Evolutionary conservation across 2,329 filamentous ascomycete genomes (phyloP).

Genomic region (Rosellinia necatrix): DNA sequence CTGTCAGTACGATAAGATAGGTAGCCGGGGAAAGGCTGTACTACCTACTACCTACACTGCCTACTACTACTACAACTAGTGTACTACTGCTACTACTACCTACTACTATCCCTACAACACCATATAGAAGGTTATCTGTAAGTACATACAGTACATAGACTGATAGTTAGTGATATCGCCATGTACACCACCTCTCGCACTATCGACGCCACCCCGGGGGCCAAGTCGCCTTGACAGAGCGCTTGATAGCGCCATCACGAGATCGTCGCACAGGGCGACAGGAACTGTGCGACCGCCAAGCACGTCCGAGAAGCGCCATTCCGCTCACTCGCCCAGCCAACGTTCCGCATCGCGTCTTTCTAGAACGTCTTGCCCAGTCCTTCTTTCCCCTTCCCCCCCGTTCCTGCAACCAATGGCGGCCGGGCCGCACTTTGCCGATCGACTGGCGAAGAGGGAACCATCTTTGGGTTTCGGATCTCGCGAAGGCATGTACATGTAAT

Average conservation of each 20-base stretch:
- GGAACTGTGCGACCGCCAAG: constrained; percentile 8
- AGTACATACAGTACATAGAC: too few species aligned
- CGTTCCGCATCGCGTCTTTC: neutral
- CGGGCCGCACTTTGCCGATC: neutral
- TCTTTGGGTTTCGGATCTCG: neutral
- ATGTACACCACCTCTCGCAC: neutral
- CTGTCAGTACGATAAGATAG: constrained; percentile 16
- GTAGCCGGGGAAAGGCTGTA: constrained; percentile 10
- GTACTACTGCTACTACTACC: too few species aligned
- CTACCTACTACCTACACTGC: too few species aligned
- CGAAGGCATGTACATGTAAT: too few species aligned
- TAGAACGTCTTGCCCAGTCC: constrained; percentile 18
- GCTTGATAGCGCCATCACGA: constrained; percentile 22
- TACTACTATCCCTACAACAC: too few species aligned
- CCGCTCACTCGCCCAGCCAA: neutral
- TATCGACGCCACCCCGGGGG: neutral
- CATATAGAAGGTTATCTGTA: too few species aligned
- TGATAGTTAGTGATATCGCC: neutral
- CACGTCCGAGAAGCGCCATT: neutral
- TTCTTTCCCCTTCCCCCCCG: constrained; percentile 2
- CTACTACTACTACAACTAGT: too few species aligned
- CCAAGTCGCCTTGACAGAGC: constrained; percentile 9
- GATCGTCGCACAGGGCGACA: neutral
- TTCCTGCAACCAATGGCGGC: neutral
- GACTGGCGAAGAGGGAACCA: neutral